Evolutionary conservation across 805 yeast genomes (phyloP), one percentile per base, ranked within the genome.

Genomic region (Candida ulmi): DNA sequence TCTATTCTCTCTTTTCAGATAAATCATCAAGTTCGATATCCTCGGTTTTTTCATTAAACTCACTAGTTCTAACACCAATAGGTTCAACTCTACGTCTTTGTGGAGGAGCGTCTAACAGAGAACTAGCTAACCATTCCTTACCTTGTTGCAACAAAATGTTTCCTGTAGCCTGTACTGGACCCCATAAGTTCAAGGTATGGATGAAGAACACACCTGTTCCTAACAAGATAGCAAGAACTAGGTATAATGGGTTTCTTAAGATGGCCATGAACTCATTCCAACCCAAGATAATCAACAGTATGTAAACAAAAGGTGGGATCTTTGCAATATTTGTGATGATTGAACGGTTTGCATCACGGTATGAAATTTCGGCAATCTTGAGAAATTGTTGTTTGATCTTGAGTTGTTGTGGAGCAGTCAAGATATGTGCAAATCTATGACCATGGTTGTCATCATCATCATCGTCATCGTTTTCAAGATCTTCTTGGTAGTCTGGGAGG

Each of bases 261-360:
- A 93, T 76, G 9, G 93, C 83, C 83, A 88, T 75, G 49, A 93
- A 82, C 68, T 93, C 97, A 60, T 90, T 90, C 96, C 96, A 93
- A 9, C 99, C 99, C 17, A 93, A 67, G 3, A 85, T 78, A 2
- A 83, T 60, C 18, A 93, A 65, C 12, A 91, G 55, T 11, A 78
- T 63, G 63, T 87, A 88, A 41, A 93, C 77, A 68, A 83, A 93
- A 47, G 79, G 68, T 4, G 99, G 99, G 41, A 93, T 83, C 42
- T 82, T 80, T 1, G 95, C 78, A 11, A 79, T 74, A 35, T 83
- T 80, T 45, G 80, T 83, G 35, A 88, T 73, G 38, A 86, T 79
- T 3, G 96, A 84, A 48, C 97, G 76, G 60, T 86, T 90, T 16
- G 97, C 88, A 54, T 90, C 97, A 35, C 91, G 68, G 45, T 78